Base-by-base conservation (phyloP, 805 yeast species). In the Candida pini region DNA sequence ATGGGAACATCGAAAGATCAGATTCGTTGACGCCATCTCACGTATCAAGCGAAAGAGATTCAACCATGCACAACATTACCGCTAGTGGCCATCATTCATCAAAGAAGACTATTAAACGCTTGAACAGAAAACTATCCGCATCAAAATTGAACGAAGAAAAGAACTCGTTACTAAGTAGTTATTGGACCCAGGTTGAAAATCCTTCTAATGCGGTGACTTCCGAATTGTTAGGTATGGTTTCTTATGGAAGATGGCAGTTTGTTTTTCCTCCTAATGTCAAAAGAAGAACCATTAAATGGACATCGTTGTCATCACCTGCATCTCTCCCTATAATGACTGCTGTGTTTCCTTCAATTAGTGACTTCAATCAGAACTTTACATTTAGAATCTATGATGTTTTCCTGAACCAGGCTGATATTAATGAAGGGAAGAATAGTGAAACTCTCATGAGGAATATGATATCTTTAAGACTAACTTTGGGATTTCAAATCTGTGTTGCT, bases 301-400 rank as follows among this genome's bases (percentile, higher is more conserved):
- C 86, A 34, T 89, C 97, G 0, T 68, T 94, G 34, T 81, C 88
- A 10, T 77, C 96, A 0, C 99, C 99, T 0, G 97, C 97, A 0
- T 81, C 95, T 6, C 64, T 92, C 18, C 99, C 99, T 0, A 64
- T 85, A 0, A 78, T 87, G 2, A 78, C 94, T 0, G 75, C 82
- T 2, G 68, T 81, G 8, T 89, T 89, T 48, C 97, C 97, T 0
- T 57, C 80, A 0, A 61, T 68, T 9, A 64, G 67, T 4, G 88
- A 85, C 38, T 78, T 89, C 53, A 76, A 80, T 31, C 68, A 69
- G 4, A 79, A 84, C 41, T 90, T 79, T 56, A 76, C 84, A 1
- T 80, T 86, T 47, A 84, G 89, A 47, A 78, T 81, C n/a, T 94
- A 92, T 53, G 84, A 83, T 18, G 81, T 88, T 2, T 66, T 81